Conservation (phyloP, 2,329 filamentous ascomycete genomes). For the Aspergillus clavatus region DNA sequence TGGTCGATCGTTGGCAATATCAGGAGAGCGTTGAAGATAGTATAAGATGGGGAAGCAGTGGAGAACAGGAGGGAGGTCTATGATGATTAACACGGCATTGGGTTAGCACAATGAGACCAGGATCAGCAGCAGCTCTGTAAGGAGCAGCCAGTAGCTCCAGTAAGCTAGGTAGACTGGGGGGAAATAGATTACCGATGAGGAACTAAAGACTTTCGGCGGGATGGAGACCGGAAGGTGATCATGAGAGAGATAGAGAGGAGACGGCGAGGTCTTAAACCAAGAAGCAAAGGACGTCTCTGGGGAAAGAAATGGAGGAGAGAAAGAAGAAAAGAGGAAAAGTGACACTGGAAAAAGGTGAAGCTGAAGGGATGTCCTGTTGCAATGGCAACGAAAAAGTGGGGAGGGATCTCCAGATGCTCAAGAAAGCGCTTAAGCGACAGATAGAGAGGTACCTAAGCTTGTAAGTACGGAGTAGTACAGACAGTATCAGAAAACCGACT, state of each 20-base stretch:
- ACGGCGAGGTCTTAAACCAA: constrained; percentile 15
- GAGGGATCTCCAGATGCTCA: constrained; percentile 35
- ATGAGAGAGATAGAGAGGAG: constrained; percentile 16
- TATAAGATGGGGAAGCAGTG: constrained; percentile 8
- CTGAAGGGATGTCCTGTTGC: constrained; percentile 40
- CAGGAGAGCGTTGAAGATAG: constrained; percentile 9
- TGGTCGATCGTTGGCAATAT: constrained; percentile 8
- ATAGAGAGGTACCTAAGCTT: too few relatives aligned
- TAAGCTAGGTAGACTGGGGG: constrained; percentile 18
- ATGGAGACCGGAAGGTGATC: constrained; percentile 13
- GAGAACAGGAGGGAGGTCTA: constrained; percentile 13
- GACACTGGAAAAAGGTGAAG: constrained; percentile 35
- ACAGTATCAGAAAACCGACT: neutral
- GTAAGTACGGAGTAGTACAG: neutral
- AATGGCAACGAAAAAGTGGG: constrained; percentile 40
- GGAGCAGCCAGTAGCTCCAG: constrained; percentile 7
- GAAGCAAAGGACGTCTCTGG: constrained; percentile 7
- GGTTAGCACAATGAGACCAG: constrained; percentile 3
- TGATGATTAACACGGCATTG: neutral
- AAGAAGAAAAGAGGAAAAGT: constrained; percentile 22
- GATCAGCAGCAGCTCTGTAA: constrained; percentile 6
- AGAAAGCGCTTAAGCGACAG: constrained; percentile 22
- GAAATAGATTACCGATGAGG: constrained; percentile 19
- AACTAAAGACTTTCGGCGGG: constrained; percentile 8
- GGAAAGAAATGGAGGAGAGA: constrained; percentile 15